A percentile compares a stretch with the other conserved stretches of the same genome.
Conservation (phyloP, 2,329 filamentous ascomycete genomes). For the Colletotrichum eleusines region DNA sequence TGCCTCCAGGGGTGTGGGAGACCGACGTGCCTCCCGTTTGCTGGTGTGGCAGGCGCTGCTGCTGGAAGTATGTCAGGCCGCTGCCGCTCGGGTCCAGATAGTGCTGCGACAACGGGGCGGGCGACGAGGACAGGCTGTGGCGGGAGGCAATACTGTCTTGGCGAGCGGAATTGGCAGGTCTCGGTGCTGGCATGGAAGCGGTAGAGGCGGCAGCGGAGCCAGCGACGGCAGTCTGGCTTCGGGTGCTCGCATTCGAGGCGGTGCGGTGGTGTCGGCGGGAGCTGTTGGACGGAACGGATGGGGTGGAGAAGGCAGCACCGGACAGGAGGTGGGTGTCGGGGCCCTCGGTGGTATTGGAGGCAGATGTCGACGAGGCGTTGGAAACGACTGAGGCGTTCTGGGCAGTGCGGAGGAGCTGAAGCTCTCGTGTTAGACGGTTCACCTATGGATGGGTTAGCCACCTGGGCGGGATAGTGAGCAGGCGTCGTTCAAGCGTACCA, state of each 20-base stretch:
- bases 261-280: conserved; percentile 68
- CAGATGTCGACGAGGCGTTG: conserved; percentile 72
- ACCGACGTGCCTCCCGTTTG: conserved; percentile 47
- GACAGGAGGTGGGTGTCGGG: conserved; percentile 66
- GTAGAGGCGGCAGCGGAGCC: conserved; percentile 54
- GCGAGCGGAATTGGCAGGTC: conserved; percentile 59
- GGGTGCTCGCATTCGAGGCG: conserved; percentile 66
- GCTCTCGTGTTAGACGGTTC: conserved; percentile 91
- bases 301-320: conserved; percentile 69
- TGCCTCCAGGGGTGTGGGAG: conserved; percentile 55
- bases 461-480: not conserved
- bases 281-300: conserved; percentile 64
- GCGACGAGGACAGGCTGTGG: conserved; percentile 64
- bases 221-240: conserved; percentile 63
- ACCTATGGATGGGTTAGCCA: conserved; percentile 66
- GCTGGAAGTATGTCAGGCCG: conserved; percentile 61
- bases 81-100: conserved; percentile 54
- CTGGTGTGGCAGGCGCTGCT: conserved; percentile 49
- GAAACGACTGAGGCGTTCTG: conserved; percentile 76
- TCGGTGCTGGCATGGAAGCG: conserved; percentile 59
- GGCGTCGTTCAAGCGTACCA: conserved; percentile 67
- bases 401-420: conserved; percentile 81
- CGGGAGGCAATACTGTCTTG: conserved; percentile 69
- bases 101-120: conserved; percentile 49
- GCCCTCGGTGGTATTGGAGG: conserved; percentile 61